Percentiles rank a stretch among this genome's conserved stretches.
phyloP scores from a whole-genome alignment of 2,329 filamentous ascomycete genomes.

The Scedosporium boydii region DNA sequence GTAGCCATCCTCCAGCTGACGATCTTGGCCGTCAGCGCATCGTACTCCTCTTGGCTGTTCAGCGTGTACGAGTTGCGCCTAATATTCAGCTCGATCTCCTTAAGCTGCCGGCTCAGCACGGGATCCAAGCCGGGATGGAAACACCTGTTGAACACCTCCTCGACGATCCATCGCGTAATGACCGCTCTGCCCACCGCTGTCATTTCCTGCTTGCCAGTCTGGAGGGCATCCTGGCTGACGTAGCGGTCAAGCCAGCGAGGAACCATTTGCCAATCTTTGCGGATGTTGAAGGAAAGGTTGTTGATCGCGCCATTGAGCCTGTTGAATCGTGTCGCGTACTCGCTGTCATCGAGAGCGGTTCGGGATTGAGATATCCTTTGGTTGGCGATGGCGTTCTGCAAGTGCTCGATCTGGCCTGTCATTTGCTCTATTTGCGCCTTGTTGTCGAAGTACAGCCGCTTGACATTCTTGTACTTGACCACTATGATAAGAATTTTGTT shows the following conservation, averaged over 20 bases:
- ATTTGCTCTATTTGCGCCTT: constrained; percentile 86
- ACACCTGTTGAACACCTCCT: constrained; percentile 82
- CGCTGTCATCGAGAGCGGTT: constrained; percentile 88
- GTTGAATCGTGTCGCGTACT: constrained; percentile 83
- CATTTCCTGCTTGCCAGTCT: constrained; percentile 94
- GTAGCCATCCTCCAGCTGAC: constrained; percentile 91
- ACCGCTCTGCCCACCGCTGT: constrained; percentile 85
- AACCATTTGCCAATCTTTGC: constrained; percentile 82
- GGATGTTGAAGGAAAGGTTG: constrained; percentile 90
- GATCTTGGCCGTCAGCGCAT: constrained; percentile 78
- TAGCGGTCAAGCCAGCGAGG: constrained; percentile 71
- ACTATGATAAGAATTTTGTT: constrained; percentile 44
- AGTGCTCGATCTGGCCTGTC: constrained; percentile 77
- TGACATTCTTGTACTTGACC: constrained; percentile 95
- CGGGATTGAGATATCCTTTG: constrained; percentile 91
- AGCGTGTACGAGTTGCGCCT: constrained; percentile 65
- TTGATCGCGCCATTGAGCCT: constrained; percentile 89
- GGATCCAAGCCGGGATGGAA: constrained; percentile 86
- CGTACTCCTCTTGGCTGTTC: constrained; percentile 75
- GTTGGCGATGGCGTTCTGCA: constrained; percentile 96
- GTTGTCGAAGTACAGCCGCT: constrained; percentile 94
- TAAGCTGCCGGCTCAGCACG: constrained; percentile 66
- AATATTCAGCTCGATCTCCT: constrained; percentile 81
- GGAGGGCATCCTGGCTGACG: constrained; percentile 76
- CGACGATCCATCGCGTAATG: constrained; percentile 81